A percentile compares a stretch with the other conserved stretches of the same genome.
These are phyloP conservation scores for Xerocomus minutiporus DNA, from an alignment of 1,284 basidiomycete species.

Conservation along the genomic window DNA sequence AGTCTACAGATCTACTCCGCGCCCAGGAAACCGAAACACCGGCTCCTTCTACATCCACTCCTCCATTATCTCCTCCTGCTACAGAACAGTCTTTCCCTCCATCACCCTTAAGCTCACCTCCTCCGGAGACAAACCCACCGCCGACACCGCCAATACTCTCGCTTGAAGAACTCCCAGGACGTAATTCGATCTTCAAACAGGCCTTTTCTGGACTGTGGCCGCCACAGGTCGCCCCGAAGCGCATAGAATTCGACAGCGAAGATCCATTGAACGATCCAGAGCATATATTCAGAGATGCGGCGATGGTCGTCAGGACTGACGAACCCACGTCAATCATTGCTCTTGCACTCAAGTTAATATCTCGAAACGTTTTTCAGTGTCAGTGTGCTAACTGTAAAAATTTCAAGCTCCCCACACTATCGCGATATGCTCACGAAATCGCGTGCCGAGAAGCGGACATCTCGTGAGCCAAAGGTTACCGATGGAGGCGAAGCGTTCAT, in stretches of 20 bases:
- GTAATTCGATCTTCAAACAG: constrained; percentile 74
- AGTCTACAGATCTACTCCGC: constrained; percentile 9
- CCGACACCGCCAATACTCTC: constrained; percentile 55
- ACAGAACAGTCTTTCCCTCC: constrained; percentile 42
- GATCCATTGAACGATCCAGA: constrained; percentile 74
- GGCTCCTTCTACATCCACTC: constrained; percentile 22
- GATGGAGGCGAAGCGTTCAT: constrained; percentile 77
- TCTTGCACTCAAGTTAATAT: constrained; percentile 78
- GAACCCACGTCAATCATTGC: constrained; percentile 99
- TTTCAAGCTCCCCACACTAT: constrained; percentile 77
- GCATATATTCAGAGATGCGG: constrained; percentile 92
- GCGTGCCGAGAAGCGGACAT: constrained; percentile 65
- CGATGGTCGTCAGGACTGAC: constrained; percentile 93
- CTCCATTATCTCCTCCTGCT: constrained; percentile 32
- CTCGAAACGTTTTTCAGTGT: background rate
- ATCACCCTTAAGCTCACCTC: constrained; percentile 49
- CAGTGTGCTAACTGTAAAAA: constrained; percentile 3
- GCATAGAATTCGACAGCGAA: constrained; percentile 51
- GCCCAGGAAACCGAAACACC: constrained; percentile 17
- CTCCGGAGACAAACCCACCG: constrained; percentile 38
- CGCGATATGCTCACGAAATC: constrained; percentile 78
- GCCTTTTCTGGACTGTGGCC: constrained; percentile 79
- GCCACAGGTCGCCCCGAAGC: constrained; percentile 45
- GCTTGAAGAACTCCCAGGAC: constrained; percentile 48
- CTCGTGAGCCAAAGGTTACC: constrained; percentile 60